Percentiles rank a stretch among this genome's conserved stretches.
These are phyloP conservation scores for Macrophomina phaseolina DNA, from an alignment of 2,329 filamentous ascomycete genomes.

Conservation along the genomic window DNA sequence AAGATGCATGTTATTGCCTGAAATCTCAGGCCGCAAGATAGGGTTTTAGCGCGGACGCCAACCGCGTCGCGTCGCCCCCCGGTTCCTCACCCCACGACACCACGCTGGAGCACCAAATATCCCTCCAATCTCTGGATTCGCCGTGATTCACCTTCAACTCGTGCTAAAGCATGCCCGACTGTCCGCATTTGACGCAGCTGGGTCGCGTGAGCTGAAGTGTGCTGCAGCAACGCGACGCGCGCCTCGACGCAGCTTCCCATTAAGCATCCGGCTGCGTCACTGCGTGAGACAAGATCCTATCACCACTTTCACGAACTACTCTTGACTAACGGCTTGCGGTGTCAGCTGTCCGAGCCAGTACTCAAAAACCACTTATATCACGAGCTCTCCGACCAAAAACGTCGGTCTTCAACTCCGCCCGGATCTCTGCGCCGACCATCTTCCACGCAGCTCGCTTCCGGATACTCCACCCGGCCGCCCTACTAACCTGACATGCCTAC, in stretches of 20 bases:
- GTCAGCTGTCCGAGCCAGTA: too few relatives aligned
- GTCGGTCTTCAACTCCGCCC: neutral
- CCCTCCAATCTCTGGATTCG: neutral
- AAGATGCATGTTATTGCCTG: neutral
- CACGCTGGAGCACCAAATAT: neutral
- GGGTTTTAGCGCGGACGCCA: constrained; percentile 14
- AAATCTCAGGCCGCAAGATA: neutral
- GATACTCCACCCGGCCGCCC: neutral
- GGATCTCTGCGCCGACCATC: neutral
- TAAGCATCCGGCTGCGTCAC: neutral
- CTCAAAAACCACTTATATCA: too few relatives aligned
- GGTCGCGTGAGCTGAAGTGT: neutral
- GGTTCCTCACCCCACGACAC: constrained; percentile 7
- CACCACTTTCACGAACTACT: neutral
- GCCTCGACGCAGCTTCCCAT: neutral
- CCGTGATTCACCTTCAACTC: neutral
- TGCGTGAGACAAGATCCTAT: neutral
- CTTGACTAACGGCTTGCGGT: neutral
- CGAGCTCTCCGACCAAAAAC: neutral
- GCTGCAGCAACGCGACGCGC: neutral
- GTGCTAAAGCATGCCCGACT: neutral
- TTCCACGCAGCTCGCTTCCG: neutral
- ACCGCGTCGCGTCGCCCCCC: neutral
- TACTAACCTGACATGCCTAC: constrained; percentile 1
- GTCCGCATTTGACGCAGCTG: neutral